Evolutionary conservation across 1,284 basidiomycete genomes (phyloP).

Genomic region (Ceratobasidium sp.): DNA sequence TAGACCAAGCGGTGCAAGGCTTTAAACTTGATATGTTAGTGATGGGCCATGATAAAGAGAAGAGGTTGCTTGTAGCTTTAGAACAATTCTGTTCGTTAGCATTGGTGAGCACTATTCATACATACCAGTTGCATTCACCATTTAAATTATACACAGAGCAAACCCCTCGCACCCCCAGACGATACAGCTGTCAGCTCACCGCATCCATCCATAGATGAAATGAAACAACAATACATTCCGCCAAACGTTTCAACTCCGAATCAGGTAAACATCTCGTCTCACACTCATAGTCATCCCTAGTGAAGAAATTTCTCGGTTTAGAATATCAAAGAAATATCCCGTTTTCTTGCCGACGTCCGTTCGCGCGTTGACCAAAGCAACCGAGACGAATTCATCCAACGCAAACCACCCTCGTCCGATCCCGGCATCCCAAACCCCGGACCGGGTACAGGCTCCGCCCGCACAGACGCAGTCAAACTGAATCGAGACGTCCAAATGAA

Average conservation of each 20-base stretch:
- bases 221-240: constrained; percentile 73
- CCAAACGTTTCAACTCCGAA: constrained; percentile 64
- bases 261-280: constrained; percentile 61
- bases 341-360: constrained; percentile 75
- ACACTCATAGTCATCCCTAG: constrained; percentile 2
- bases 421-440: constrained; percentile 7
- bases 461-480: constrained; percentile 76
- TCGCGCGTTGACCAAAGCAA: constrained; percentile 81
- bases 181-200: constrained; percentile 50
- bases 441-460: constrained; percentile 67
- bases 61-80: constrained; percentile 66
- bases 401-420: constrained; percentile 63
- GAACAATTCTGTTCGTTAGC: constrained; percentile 68
- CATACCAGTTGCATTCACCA: background rate
- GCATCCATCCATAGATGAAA: constrained; percentile 67
- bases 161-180: constrained; percentile 52
- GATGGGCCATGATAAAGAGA: constrained; percentile 76
- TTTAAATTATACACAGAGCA: constrained; percentile 49
- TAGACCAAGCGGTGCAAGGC: constrained; percentile 72
- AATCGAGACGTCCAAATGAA: constrained; percentile 83
- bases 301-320: constrained; percentile 54
- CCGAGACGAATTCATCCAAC: constrained; percentile 76
- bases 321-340: constrained; percentile 78
- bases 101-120: constrained; percentile 61
- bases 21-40: constrained; percentile 79